A percentile compares a stretch with the other conserved stretches of the same genome.
These are phyloP conservation scores for Umbelopsis sp. DNA, from an alignment of 371 early-diverging fungal species.

Conservation along the genomic window DNA sequence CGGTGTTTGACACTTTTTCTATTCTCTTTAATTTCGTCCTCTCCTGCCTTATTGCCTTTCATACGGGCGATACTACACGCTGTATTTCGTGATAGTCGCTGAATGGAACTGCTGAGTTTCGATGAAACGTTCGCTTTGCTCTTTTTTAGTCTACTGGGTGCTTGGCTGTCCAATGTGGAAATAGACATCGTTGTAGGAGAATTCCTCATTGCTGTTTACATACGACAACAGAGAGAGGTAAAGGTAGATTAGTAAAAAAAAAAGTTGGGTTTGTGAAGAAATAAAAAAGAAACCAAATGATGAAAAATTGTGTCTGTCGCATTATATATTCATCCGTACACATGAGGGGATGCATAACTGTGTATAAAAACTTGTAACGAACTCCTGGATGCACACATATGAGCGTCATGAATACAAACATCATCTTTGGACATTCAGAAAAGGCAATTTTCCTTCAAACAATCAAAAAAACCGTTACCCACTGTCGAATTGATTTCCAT, in stretches of 20 bases:
- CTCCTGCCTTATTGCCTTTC: background rate
- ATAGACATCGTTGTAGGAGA: background rate
- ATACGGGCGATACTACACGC: background rate
- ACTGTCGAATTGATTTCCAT: background rate
- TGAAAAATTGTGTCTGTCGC: background rate
- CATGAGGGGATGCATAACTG: slow-evolving; percentile 3
- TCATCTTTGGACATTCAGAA: background rate
- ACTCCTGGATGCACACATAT: background rate
- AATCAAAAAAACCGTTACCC: background rate
- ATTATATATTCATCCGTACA: slow-evolving; percentile 7
- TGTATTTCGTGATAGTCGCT: slow-evolving; percentile 4
- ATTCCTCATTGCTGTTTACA: background rate
- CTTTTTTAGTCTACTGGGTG: background rate
- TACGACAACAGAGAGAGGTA: too few species aligned
- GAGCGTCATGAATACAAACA: too few species aligned
- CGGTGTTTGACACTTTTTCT: background rate
- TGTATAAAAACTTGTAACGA: background rate
- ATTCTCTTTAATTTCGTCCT: background rate
- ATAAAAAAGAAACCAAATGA: too few species aligned
- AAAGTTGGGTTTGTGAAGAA: too few species aligned
- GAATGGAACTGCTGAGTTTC: background rate
- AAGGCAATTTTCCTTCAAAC: background rate
- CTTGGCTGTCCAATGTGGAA: background rate
- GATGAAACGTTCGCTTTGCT: background rate
- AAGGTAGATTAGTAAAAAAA: too few species aligned